Base-by-base conservation (phyloP, 768 basidiomycete species). In the Candolleomyces efflorescens region DNA sequence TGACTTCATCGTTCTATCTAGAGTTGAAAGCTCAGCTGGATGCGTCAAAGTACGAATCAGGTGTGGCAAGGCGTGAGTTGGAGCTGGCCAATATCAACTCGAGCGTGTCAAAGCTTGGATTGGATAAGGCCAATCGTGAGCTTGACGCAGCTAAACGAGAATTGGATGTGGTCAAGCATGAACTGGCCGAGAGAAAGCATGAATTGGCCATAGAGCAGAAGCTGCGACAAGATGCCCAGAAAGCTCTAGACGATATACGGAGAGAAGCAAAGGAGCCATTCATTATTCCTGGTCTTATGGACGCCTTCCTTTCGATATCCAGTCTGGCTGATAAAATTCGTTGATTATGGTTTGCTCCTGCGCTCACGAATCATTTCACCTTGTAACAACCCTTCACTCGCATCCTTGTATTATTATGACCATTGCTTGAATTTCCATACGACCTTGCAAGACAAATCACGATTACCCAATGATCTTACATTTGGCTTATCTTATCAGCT, bases 241-340 rank as follows among this genome's bases (percentile, higher is more conserved):
- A 64, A 12, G 67, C 69, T 13, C 61, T 85, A 58, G 63, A 61
- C 48, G 83, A 84, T 20, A 70, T 86, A 15, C 70, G 77, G 59
- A 69, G 73, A 46, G 84, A 86, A 64, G 76, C 77, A 53, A 70
- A 67, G 53, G 65, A 72, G 55, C 84, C 84, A 15, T 87, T 86
- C 59, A 70, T 85, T 41, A 82, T 83, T 5, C 83, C 82, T 17
- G 80, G 78, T 11, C 65, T 86, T 61, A 67, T 84, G 57, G 79
- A 81, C 10, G 80, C 82, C 12, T 84, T 85, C 54, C 56, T 80
- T 17, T 67, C 67, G 23, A 72, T 86, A 49, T 80, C 82, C 23
- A 58, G 48, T 15, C 51, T 60, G 22, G 36, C 43, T 45, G 32
- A 26, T 26, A 13, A 45, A 23, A 18, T 56, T 36, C 24, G 27